A percentile compares a stretch with the other conserved stretches of the same genome.
Evolutionary conservation across 148 eudicot species (phyloP).

Genomic region (Diospyros lotus): DNA sequence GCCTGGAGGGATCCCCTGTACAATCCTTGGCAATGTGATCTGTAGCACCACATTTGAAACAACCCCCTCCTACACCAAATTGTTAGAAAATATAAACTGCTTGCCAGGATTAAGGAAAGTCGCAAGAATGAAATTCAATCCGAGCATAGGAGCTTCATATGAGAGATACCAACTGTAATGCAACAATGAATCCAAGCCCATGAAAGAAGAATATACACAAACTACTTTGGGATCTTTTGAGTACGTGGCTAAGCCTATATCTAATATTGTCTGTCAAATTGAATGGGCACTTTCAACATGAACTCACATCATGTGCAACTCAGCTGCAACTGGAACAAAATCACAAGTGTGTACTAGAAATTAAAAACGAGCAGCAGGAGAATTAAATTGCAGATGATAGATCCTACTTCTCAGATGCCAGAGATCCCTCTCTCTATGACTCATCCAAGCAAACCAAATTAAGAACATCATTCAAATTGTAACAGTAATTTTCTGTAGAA

Average conservation of each 20-base stretch:
- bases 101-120: background rate
- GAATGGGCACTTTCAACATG: background rate
- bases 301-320: background rate
- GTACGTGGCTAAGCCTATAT: background rate
- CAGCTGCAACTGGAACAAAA: background rate
- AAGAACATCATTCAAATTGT: too few relatives aligned
- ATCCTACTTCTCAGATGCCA: background rate
- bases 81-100: background rate
- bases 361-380: background rate
- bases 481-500: too few relatives aligned
- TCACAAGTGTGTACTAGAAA: background rate
- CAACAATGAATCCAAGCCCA: background rate
- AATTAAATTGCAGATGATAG: background rate
- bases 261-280: too few relatives aligned
- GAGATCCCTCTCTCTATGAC: background rate
- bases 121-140: background rate
- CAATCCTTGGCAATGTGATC: conserved; percentile 93
- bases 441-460: background rate
- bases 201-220: background rate
- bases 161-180: background rate
- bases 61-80: conserved; percentile 58
- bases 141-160: background rate
- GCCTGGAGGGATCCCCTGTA: conserved; percentile 42
- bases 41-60: conserved; percentile 84
- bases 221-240: background rate